phyloP scores from a whole-genome alignment of 2,329 filamentous ascomycete genomes.

The Colletotrichum higginsianum region DNA sequence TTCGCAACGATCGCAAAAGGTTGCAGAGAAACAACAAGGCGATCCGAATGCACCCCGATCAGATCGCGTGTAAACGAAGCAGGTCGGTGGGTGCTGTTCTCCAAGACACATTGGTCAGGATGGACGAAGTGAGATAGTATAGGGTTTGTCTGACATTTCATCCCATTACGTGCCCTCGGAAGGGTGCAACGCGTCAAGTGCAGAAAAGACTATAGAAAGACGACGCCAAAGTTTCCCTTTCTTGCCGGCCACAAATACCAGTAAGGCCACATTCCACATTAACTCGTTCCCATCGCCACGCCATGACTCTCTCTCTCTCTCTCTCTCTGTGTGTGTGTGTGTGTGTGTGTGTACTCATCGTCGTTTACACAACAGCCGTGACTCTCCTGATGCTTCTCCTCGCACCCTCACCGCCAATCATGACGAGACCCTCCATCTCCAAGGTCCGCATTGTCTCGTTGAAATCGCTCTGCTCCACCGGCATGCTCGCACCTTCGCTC shows the following conservation, averaged over 20 bases:
- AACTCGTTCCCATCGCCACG: slow-evolving; percentile 23
- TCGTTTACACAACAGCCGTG: slow-evolving; percentile 61
- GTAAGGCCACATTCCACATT: slow-evolving; percentile 34
- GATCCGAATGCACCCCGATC: no score
- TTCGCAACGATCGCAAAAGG: no score
- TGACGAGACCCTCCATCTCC: slow-evolving; percentile 88
- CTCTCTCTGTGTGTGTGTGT: no score
- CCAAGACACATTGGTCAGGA: no score
- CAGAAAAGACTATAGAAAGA: background rate
- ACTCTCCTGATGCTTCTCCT: slow-evolving; percentile 87
- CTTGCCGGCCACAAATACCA: slow-evolving; percentile 62
- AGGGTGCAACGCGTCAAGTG: slow-evolving; percentile 1
- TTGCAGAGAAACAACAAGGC: no score
- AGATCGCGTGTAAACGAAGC: no score
- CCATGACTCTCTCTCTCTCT: background rate
- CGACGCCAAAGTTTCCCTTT: slow-evolving; percentile 32
- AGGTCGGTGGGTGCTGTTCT: no score
- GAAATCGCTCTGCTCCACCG: slow-evolving; percentile 86
- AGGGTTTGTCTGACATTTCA: no score
- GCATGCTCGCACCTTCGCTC: slow-evolving; percentile 77
- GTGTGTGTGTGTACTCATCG: no score
- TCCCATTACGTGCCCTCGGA: slow-evolving; percentile 3
- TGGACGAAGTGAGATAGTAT: no score
- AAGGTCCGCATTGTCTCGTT: slow-evolving; percentile 83
- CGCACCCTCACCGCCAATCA: slow-evolving; percentile 86